These are phyloP conservation scores for Akanthomyces uredinophilus DNA, from an alignment of 2,329 filamentous ascomycete genomes.

Conservation along the genomic window DNA sequence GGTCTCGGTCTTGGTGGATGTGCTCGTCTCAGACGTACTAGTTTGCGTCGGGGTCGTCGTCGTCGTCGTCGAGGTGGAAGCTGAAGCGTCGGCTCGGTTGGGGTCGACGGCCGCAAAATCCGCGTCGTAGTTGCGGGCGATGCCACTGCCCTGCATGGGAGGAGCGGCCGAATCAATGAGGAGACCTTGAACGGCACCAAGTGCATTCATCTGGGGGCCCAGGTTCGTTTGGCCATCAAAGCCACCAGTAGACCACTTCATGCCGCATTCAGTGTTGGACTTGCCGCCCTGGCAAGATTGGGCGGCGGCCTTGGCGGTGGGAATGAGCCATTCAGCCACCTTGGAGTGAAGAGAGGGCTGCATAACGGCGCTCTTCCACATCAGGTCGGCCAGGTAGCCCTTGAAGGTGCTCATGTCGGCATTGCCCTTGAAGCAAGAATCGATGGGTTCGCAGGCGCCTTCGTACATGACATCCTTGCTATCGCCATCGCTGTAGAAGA, in stretches of 20 bases:
- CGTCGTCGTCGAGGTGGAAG: not conserved
- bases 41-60: not conserved
- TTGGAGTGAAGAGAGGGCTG: constrained; percentile 47
- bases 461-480: constrained; percentile 60
- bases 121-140: constrained; percentile 37
- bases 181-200: constrained; percentile 58
- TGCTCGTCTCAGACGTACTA: constrained; percentile 4
- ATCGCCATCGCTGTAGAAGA: constrained; percentile 49
- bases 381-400: constrained; percentile 59
- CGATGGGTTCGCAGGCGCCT: constrained; percentile 56
- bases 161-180: constrained; percentile 38
- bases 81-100: constrained; percentile 11
- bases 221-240: constrained; percentile 52
- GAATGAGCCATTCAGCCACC: constrained; percentile 43
- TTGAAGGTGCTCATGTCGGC: constrained; percentile 65
- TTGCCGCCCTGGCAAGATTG: constrained; percentile 51
- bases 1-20: constrained; percentile 1
- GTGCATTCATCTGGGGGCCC: constrained; percentile 60
- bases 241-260: constrained; percentile 55
- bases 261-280: constrained; percentile 51
- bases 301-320: constrained; percentile 52
- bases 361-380: constrained; percentile 54
- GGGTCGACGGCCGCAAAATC: constrained; percentile 20
- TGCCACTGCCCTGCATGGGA: constrained; percentile 44
- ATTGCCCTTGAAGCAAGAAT: constrained; percentile 43